phyloP scores from a whole-genome alignment of 306 rosid genomes.

The Coriaria nepalensis region DNA sequence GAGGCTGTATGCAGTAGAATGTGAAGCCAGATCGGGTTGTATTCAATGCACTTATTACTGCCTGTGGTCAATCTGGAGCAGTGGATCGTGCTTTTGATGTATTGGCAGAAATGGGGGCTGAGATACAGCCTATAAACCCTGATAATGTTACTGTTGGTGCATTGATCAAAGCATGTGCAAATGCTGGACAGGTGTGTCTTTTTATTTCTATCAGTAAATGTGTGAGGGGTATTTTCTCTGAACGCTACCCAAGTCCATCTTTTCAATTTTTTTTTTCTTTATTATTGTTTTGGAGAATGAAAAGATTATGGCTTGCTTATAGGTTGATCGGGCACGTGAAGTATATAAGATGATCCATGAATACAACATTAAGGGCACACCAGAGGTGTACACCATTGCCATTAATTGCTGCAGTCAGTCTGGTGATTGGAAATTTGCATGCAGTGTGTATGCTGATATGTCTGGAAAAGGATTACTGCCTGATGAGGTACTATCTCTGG shows the following conservation, averaged over 20 bases:
- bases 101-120: conserved; percentile 79
- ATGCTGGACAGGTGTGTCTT: conserved; percentile 71
- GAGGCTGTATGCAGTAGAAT: conserved; percentile 90
- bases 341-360: conserved; percentile 68
- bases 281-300: conserved; percentile 1
- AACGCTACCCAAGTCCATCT: too few species aligned
- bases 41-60: conserved; percentile 97
- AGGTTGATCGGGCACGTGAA: conserved; percentile 82
- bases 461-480: conserved; percentile 57
- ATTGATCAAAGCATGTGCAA: conserved; percentile 77
- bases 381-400: conserved; percentile 97
- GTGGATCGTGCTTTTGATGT: conserved; percentile 97
- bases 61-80: conserved; percentile 94
- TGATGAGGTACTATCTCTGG: conserved; percentile 54
- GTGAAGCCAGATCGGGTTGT: conserved; percentile 99
- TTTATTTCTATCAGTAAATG: conserved; percentile 7
- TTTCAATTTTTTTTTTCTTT: conserved; percentile 7
- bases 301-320: conserved; percentile 12
- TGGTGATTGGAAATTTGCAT: conserved; percentile 84
- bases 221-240: conserved; percentile 8
- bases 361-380: conserved; percentile 60
- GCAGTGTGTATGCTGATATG: conserved; percentile 61
- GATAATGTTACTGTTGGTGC: conserved; percentile 90
- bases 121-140: conserved; percentile 72
- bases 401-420: conserved; percentile 73